Evolutionary conservation across 495 filamentous ascomycete species (phyloP).

Genomic region (Tetracladium marchalianum): DNA sequence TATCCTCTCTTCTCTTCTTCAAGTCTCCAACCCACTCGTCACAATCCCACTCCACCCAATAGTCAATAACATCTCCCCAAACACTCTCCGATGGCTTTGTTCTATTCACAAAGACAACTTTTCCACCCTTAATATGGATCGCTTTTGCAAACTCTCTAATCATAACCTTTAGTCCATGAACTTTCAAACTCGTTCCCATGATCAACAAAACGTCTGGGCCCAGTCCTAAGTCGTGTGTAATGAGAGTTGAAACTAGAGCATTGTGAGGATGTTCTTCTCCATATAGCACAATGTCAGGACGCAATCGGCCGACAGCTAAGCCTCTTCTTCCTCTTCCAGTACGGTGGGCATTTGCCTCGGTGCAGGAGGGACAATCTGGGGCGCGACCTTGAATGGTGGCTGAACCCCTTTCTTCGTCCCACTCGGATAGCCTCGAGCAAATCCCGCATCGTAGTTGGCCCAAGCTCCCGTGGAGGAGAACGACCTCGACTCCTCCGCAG

Average conservation of each 20-base stretch:
- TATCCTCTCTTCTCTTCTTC: constrained; percentile 39
- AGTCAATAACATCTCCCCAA: constrained; percentile 60
- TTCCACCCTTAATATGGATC: constrained; percentile 51
- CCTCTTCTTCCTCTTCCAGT: constrained; percentile 52
- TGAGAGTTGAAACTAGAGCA: constrained; percentile 48
- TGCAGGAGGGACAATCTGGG: constrained; percentile 53
- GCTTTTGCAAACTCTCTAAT: constrained; percentile 62
- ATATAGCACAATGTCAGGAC: constrained; percentile 64
- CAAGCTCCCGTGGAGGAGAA: constrained; percentile 57
- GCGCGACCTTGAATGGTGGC: constrained; percentile 46
- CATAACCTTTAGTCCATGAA: constrained; percentile 58
- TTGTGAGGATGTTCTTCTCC: constrained; percentile 62
- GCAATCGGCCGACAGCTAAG: constrained; percentile 47
- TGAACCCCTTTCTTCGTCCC: constrained; percentile 42
- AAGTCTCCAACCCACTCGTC: constrained; percentile 58
- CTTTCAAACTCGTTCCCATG: constrained; percentile 56
- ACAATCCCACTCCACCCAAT: constrained; percentile 62
- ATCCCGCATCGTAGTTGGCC: constrained; percentile 50
- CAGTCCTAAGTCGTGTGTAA: constrained; percentile 51
- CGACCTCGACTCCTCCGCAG: constrained; percentile 41
- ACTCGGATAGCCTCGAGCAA: constrained; percentile 47
- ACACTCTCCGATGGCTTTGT: constrained; percentile 56
- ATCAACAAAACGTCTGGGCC: constrained; percentile 56
- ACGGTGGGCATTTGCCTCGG: constrained; percentile 41
- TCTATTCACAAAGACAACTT: constrained; percentile 59